These are phyloP conservation scores for Microglena sp. DNA, from an alignment of 139 green algal species.

Conservation along the genomic window DNA sequence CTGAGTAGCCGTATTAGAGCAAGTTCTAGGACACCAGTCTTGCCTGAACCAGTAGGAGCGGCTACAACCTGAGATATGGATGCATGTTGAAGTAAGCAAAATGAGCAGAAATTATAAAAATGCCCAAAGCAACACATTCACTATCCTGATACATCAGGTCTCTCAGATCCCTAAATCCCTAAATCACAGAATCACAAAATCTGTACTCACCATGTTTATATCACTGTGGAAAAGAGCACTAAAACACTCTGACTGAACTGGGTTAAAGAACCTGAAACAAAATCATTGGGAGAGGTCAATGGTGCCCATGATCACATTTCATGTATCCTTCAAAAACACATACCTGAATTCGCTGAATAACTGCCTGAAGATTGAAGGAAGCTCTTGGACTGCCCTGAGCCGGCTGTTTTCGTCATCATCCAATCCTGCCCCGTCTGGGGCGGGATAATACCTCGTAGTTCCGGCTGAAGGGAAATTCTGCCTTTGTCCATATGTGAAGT, in stretches of 20 bases:
- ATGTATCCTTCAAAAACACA: background rate
- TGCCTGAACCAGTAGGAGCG: slow-evolving; percentile 79
- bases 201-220: slow-evolving; percentile 49
- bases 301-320: background rate
- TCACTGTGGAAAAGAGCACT: slow-evolving; percentile 37
- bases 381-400: slow-evolving; percentile 21
- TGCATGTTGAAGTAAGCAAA: background rate
- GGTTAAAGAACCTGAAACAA: slow-evolving; percentile 83
- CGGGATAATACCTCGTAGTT: too few relatives aligned
- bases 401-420: too few relatives aligned
- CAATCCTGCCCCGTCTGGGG: too few relatives aligned
- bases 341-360: slow-evolving; percentile 34
- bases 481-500: too few relatives aligned
- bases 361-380: slow-evolving; percentile 35
- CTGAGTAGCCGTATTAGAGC: slow-evolving; percentile 64
- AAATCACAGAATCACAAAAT: background rate
- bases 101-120: background rate
- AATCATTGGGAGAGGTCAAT: background rate
- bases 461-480: too few relatives aligned
- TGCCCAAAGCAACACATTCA: background rate
- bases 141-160: background rate
- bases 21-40: slow-evolving; percentile 92
- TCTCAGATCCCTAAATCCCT: too few relatives aligned
- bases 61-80: slow-evolving; percentile 51
- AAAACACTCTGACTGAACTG: slow-evolving; percentile 85